These are phyloP conservation scores for Quercus berberidifolia DNA, from an alignment of 306 rosid species.

Conservation along the genomic window DNA sequence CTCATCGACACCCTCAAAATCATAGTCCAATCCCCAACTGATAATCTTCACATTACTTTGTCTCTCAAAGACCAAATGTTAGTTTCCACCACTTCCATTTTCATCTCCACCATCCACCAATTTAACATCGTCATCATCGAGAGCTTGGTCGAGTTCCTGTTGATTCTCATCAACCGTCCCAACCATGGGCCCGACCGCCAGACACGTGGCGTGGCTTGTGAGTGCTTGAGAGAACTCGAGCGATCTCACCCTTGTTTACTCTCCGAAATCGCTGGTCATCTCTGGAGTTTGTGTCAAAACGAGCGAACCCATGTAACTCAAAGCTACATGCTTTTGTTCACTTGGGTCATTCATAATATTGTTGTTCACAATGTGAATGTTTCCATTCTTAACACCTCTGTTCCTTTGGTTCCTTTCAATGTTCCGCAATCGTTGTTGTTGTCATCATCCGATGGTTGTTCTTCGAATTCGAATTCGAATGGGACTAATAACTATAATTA, in stretches of 20 bases:
- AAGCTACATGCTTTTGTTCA: constrained; percentile 64
- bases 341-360: constrained; percentile 58
- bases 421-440: constrained; percentile 48
- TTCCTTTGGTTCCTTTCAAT: constrained; percentile 68
- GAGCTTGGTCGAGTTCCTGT: constrained; percentile 56
- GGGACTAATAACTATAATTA: constrained; percentile 33
- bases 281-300: constrained; percentile 84
- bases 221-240: constrained; percentile 85
- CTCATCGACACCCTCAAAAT: constrained; percentile 56
- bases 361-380: constrained; percentile 42
- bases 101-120: constrained; percentile 28
- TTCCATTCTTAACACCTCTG: constrained; percentile 59
- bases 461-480: constrained; percentile 5
- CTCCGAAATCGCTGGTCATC: constrained; percentile 73
- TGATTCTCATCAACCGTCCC: constrained; percentile 77
- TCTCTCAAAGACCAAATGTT: constrained; percentile 76
- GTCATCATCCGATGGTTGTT: neutral
- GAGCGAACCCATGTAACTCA: constrained; percentile 93
- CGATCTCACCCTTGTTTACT: constrained; percentile 65
- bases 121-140: constrained; percentile 22
- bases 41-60: constrained; percentile 43
- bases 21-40: constrained; percentile 59
- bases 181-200: constrained; percentile 70
- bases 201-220: constrained; percentile 72
- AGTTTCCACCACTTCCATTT: constrained; percentile 71